Evolutionary conservation across 148 eudicot species (phyloP).

Genomic region (Pouteria glomerata): DNA sequence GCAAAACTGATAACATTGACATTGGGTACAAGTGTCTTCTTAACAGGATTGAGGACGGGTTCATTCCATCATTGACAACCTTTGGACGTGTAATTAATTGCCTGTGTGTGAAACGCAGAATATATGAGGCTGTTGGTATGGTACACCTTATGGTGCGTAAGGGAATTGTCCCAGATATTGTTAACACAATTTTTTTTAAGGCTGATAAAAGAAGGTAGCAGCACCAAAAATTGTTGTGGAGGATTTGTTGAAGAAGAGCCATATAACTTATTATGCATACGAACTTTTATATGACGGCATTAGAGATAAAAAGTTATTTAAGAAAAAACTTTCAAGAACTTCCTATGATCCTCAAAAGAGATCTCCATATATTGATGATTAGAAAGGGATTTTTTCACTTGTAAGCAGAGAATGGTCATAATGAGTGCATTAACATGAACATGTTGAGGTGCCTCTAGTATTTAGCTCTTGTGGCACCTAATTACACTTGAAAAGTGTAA

Average conservation of each 20-base stretch:
- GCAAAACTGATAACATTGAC: conserved; percentile 64
- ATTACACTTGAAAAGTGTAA: too few relatives aligned
- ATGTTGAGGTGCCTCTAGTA: too few relatives aligned
- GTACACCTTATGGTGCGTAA: conserved; percentile 69
- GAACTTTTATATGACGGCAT: conserved; percentile 78
- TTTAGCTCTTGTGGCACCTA: too few relatives aligned
- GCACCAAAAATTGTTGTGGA: conserved; percentile 96
- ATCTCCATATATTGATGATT: neutral
- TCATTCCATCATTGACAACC: conserved; percentile 57
- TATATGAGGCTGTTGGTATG: conserved; percentile 66
- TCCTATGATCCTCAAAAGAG: conserved; percentile 5
- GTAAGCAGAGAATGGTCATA: neutral
- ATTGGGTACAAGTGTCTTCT: conserved; percentile 59
- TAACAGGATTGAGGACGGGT: conserved; percentile 50
- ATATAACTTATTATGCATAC: conserved; percentile 81
- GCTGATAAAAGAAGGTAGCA: conserved; percentile 77
- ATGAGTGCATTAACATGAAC: neutral
- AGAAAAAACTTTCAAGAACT: conserved; percentile 20
- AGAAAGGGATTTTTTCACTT: neutral
- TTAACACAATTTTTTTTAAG: conserved; percentile 62
- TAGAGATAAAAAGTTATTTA: conserved; percentile 61
- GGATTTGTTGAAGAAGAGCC: conserved; percentile 75
- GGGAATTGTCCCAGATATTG: conserved; percentile 78
- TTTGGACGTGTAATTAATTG: conserved; percentile 88
- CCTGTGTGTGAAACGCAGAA: conserved; percentile 65